A percentile compares a stretch with the other conserved stretches of the same genome.
phyloP scores from a whole-genome alignment of 2,329 filamentous ascomycete species.

The Mariannaea elegans region DNA sequence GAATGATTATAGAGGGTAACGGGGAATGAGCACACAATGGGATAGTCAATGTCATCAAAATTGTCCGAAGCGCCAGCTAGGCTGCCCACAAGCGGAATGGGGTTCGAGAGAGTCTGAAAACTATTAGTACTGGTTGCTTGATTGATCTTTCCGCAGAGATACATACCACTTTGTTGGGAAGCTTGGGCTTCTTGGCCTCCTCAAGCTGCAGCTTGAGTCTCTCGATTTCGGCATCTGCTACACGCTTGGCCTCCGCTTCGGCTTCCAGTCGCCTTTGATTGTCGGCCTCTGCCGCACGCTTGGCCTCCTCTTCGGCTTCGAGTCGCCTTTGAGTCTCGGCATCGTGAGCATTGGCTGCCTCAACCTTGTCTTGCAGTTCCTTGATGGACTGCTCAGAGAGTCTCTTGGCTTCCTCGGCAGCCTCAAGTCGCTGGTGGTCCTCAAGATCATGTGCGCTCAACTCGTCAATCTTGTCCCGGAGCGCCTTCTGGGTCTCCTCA shows the following conservation, averaged over 20 bases:
- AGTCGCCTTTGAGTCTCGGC: background rate
- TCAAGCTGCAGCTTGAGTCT: constrained; percentile 1
- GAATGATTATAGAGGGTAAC: background rate
- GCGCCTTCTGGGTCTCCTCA: constrained; percentile 1
- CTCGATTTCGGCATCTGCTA: background rate
- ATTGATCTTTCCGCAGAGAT: background rate
- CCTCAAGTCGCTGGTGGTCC: constrained; percentile 5
- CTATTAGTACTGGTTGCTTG: background rate
- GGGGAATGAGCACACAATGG: background rate
- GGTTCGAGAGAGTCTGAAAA: constrained; percentile 1
- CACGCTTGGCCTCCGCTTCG: background rate
- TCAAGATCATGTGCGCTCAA: constrained; percentile 5
- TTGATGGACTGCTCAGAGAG: background rate
- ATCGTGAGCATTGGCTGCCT: background rate
- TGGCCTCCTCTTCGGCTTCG: background rate
- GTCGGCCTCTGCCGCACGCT: background rate
- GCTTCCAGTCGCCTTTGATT: background rate
- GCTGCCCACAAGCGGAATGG: constrained; percentile 1
- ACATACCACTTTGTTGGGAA: constrained; percentile 4
- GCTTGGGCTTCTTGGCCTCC: constrained; percentile 5
- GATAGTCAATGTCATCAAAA: constrained; percentile 1
- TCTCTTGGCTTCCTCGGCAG: constrained; percentile 2
- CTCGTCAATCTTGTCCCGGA: background rate
- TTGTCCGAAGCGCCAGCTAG: background rate
- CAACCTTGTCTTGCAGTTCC: background rate